Evolutionary conservation across 2,329 filamentous ascomycete genomes (phyloP).

Genomic region (Hypoxylon sp.): DNA sequence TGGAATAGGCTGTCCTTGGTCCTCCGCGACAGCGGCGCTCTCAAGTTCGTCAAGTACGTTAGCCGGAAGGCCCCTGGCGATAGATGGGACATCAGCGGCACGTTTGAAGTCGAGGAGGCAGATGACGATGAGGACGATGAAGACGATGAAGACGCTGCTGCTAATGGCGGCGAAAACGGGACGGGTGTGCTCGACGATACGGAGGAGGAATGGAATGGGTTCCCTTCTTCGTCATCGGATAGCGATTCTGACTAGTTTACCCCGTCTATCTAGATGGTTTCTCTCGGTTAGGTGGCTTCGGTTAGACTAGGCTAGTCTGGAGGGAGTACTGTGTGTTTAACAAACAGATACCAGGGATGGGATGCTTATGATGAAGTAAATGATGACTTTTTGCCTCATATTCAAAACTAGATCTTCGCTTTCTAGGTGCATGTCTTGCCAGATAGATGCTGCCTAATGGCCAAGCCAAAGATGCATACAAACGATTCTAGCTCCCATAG

Average conservation of each 20-base stretch:
- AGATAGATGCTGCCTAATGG: slow-evolving; percentile 2
- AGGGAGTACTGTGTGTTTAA: background rate
- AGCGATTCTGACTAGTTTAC: slow-evolving; percentile 49
- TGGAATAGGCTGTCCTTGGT: slow-evolving; percentile 97
- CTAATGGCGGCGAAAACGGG: slow-evolving; percentile 49
- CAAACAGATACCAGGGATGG: slow-evolving; percentile 10
- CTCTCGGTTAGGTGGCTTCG: background rate
- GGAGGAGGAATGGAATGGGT: slow-evolving; percentile 72
- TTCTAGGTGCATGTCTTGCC: background rate
- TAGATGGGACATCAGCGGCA: slow-evolving; percentile 89
- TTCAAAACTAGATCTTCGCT: background rate
- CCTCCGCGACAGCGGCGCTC: slow-evolving; percentile 84
- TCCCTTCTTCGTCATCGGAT: slow-evolving; percentile 58
- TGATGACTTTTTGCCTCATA: slow-evolving; percentile 1
- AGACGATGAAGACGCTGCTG: slow-evolving; percentile 50
- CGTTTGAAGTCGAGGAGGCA: slow-evolving; percentile 78
- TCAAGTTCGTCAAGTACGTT: slow-evolving; percentile 98
- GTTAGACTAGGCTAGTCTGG: slow-evolving; percentile 1
- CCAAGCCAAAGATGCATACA: background rate
- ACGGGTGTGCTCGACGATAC: slow-evolving; percentile 59
- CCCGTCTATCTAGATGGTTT: background rate
- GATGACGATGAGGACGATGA: slow-evolving; percentile 57
- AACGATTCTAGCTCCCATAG: background rate
- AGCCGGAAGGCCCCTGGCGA: slow-evolving; percentile 86
- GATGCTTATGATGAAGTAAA: slow-evolving; percentile 19